Conservation (phyloP, 2,329 filamentous ascomycete species). For the Ceratocystis huliohia region DNA sequence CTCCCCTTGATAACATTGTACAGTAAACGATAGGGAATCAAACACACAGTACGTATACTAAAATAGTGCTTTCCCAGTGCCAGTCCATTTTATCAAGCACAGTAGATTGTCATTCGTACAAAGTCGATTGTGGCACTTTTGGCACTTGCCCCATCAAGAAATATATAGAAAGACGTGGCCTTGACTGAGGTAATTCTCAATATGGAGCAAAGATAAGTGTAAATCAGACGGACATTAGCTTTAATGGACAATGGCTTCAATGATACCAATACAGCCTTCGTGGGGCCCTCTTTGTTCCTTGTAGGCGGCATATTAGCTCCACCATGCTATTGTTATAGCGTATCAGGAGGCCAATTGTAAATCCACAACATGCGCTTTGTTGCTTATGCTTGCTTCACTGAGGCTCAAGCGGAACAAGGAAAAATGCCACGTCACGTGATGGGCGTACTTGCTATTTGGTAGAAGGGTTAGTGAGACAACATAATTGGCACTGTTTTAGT, state of each 20-base stretch:
- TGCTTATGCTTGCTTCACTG: background rate
- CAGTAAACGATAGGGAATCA: no score
- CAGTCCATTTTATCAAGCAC: no score
- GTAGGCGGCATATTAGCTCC: background rate
- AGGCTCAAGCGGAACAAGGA: background rate
- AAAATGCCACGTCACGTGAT: background rate
- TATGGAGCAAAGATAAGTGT: background rate
- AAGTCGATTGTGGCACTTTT: no score
- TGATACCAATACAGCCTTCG: background rate
- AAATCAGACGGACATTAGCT: background rate
- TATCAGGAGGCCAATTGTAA: background rate
- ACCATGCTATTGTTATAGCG: background rate
- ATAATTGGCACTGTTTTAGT: no score
- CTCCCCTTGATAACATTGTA: background rate
- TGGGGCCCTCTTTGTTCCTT: background rate
- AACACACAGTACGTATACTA: no score
- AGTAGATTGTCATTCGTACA: no score
- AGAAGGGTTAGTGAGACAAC: no score
- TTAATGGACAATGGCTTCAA: background rate
- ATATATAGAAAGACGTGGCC: no score
- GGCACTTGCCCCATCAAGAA: no score
- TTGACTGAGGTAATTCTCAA: no score
- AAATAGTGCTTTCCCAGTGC: no score
- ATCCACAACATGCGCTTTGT: background rate
- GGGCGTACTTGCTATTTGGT: no score